A percentile compares a stretch with the other conserved stretches of the same genome.
phyloP scores from a whole-genome alignment of 2,329 filamentous ascomycete genomes.

The Cordyceps cicadae region DNA sequence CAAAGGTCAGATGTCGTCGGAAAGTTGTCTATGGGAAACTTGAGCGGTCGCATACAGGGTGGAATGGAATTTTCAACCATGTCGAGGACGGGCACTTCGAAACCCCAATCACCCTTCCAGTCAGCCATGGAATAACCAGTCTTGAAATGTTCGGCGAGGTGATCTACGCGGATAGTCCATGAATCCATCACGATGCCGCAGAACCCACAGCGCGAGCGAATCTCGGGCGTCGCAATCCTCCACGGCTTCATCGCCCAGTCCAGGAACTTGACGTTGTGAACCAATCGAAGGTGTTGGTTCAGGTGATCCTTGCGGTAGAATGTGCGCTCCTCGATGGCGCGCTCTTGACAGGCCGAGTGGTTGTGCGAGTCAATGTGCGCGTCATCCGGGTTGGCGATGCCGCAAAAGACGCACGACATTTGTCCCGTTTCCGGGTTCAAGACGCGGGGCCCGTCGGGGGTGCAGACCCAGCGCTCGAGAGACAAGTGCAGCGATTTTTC shows the following conservation, averaged over 20 bases:
- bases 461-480: slow-evolving; percentile 58
- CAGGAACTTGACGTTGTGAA: slow-evolving; percentile 53
- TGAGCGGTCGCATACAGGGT: slow-evolving; percentile 45
- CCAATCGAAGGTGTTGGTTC: slow-evolving; percentile 56
- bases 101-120: slow-evolving; percentile 65
- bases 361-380: slow-evolving; percentile 53
- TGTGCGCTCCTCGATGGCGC: slow-evolving; percentile 50
- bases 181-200: slow-evolving; percentile 54
- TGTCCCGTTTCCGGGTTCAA: slow-evolving; percentile 52
- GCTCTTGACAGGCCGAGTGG: slow-evolving; percentile 57
- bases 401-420: slow-evolving; percentile 52
- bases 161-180: slow-evolving; percentile 53
- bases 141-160: slow-evolving; percentile 61
- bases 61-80: slow-evolving; percentile 61
- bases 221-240: slow-evolving; percentile 52
- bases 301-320: slow-evolving; percentile 61
- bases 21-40: slow-evolving; percentile 29
- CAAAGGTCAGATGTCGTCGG: slow-evolving; percentile 32
- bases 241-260: slow-evolving; percentile 58
- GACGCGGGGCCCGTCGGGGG: slow-evolving; percentile 46
- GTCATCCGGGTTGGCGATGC: slow-evolving; percentile 44
- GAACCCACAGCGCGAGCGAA: slow-evolving; percentile 58
- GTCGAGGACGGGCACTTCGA: slow-evolving; percentile 50
- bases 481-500: slow-evolving; percentile 60
- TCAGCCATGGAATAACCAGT: slow-evolving; percentile 57